Conservation (phyloP, 2,329 filamentous ascomycete genomes). For the Sporothrix euskadiensis region DNA sequence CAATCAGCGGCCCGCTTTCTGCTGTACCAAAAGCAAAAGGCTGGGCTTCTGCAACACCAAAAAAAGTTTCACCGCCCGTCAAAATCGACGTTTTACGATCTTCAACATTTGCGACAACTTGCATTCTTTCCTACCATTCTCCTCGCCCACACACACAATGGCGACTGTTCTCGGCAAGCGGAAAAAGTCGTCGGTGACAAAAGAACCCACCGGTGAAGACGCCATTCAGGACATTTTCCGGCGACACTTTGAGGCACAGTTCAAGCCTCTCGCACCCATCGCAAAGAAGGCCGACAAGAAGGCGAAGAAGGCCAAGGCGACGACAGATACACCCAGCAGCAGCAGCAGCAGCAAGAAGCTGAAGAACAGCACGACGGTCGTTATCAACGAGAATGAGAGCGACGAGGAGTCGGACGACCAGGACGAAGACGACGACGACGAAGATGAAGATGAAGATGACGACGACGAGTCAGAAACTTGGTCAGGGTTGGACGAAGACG, state of each 20-base stretch:
- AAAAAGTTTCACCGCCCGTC: slow-evolving; percentile 26
- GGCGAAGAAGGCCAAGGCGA: slow-evolving; percentile 38
- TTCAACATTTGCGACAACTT: not conserved
- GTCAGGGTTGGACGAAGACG: slow-evolving; percentile 57
- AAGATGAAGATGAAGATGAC: slow-evolving; percentile 42
- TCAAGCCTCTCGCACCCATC: slow-evolving; percentile 64
- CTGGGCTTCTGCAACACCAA: not conserved
- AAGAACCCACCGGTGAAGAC: slow-evolving; percentile 40
- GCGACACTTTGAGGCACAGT: slow-evolving; percentile 84
- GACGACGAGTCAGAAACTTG: slow-evolving; percentile 49
- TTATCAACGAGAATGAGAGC: slow-evolving; percentile 10
- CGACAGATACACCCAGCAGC: slow-evolving; percentile 33
- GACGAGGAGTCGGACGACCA: slow-evolving; percentile 15
- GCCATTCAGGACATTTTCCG: slow-evolving; percentile 74
- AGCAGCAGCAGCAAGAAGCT: slow-evolving; percentile 29
- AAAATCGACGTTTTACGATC: not conserved
- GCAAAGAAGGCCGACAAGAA: slow-evolving; percentile 10
- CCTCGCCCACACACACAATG: slow-evolving; percentile 40
- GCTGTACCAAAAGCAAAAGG: slow-evolving; percentile 20
- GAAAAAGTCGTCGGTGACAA: slow-evolving; percentile 41
- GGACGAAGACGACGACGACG: slow-evolving; percentile 36
- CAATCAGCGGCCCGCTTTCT: slow-evolving; percentile 3
- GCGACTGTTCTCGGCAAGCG: slow-evolving; percentile 52
- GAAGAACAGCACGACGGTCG: slow-evolving; percentile 40
- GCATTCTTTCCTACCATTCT: not conserved